These are phyloP conservation scores for Rhizopogon vinicolor DNA, from an alignment of 768 basidiomycete genomes.

Conservation along the genomic window DNA sequence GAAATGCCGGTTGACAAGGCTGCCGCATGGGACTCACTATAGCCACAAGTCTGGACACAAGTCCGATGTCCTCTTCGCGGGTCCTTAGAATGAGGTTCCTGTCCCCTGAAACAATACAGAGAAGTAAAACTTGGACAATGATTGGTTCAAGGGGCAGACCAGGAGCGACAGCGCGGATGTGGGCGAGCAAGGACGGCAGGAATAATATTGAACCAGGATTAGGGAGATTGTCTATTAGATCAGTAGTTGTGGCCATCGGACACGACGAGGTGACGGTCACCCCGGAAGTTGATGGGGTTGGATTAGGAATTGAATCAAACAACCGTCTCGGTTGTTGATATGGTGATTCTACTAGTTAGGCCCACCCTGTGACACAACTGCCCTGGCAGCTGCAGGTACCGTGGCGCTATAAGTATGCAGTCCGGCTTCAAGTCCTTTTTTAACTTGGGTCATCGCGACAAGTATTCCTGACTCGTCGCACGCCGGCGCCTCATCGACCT, in stretches of 20 bases:
- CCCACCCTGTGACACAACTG: no score
- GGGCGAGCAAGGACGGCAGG: slow-evolving; percentile 44
- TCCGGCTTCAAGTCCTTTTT: background rate
- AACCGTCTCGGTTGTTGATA: background rate
- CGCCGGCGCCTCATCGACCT: slow-evolving; percentile 8
- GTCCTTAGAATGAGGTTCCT: slow-evolving; percentile 64
- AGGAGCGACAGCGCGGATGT: slow-evolving; percentile 40
- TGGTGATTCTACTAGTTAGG: background rate
- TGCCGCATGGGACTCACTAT: slow-evolving; percentile 36
- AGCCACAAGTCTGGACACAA: slow-evolving; percentile 52
- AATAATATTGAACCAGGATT: slow-evolving; percentile 41
- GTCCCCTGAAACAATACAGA: slow-evolving; percentile 58
- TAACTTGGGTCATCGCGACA: background rate
- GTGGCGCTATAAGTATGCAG: no score
- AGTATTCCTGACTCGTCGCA: background rate
- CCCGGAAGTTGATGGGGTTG: no score
- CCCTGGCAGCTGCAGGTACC: no score
- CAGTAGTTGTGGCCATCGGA: slow-evolving; percentile 11
- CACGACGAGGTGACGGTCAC: no score
- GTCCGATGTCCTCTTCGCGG: slow-evolving; percentile 56
- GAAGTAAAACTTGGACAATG: slow-evolving; percentile 61
- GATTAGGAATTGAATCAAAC: background rate
- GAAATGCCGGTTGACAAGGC: background rate
- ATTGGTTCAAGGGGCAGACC: slow-evolving; percentile 55
- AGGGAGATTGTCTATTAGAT: slow-evolving; percentile 25